Evolutionary conservation across 164 flowering plant species (phyloP), one percentile per base, ranked within the genome.

Genomic region (Vitis labrusca): DNA sequence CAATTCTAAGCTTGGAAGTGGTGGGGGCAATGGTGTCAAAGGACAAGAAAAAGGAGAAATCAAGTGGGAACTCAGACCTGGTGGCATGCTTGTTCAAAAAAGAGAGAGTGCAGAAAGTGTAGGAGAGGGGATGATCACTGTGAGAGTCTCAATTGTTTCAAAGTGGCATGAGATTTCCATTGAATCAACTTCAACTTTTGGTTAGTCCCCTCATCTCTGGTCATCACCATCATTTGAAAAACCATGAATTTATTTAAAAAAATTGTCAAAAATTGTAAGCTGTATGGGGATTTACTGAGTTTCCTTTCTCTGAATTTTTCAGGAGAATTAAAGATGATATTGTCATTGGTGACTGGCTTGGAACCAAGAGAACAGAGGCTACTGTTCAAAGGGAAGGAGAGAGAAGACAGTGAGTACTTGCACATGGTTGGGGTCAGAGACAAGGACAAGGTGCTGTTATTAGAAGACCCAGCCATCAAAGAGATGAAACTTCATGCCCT

Each of bases 51-150:
- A 63, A 32, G 74, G 71, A 9, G 92, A 89, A 50, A 86, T 88
- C 61, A 81, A 89, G 66, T 93, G 98, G 98, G 98, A 93, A 37
- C 71, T 91, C 10, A 67, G 97, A 71, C 98, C 98, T 1, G 97
- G 98, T 0, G 94, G 98, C 1, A 91, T 93, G 97, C 89, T 93
- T 66, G 98, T 93, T 67, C 98, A 93, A 64, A 93, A 85, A 81
- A 85, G 98, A 77, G 90, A 85, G 57, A 63, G 61, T 53, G 82
- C 75, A 23, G 76, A 44, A 6, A 77, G 75, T 17, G 71, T 8
- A 1, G 86, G 81, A n/a, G 89, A 81, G 50, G 82, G 27, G n/a
- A 48, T 79, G 67, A 89, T 91, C 76, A 80, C 75, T 23, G 61
- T 93, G 9, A 85, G 81, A 73, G 88, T 93, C 69, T 87, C 91